Base-by-base conservation (phyloP, 495 filamentous ascomycete species). In the Aspergillus haitiensis region DNA sequence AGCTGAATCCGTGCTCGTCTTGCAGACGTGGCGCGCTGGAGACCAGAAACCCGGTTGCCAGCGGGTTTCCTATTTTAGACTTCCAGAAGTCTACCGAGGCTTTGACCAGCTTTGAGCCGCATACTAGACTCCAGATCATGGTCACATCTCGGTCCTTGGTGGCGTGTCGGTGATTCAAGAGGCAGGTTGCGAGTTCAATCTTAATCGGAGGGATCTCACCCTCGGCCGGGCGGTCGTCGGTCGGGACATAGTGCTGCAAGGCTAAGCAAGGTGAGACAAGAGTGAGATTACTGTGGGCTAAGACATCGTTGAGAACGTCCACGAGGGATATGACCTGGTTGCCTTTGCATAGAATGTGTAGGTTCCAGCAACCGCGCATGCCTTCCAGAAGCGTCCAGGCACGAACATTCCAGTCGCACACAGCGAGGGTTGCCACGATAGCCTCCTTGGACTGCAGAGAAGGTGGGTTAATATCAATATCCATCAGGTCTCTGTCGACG, bases 391-490 rank as follows among this genome's bases (percentile, higher is more conserved):
- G 42, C 11, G 54, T 56, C 54, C 54, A 56, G 2, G 42, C 54
- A 33, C 54, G 54, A 16, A 56, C 42, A 33, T 56, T 56, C 54
- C 54, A 56, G 42, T 56, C 54, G 7, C 42, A 56, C 1, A 56
- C 42, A 6, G 46, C 42, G 12, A 56, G 42, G 6, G 42, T 34
- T 46, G 54, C 54, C 0, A 56, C 27, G n/a, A 56, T 48, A n/a
- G 54, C 11, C 18, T 56, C 54, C 32, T 56, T 15, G 0, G 42
- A 11, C 7, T 34, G 10, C 2, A 56, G 54, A 11, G 54, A 47
- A 6, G 15, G 13, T 15, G 54, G 42, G 8, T 36, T 3, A 31
- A 56, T 56, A 16, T 35, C 42, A 12, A 56, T 48, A 6, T 34
- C 27, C 54, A 56, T 56, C 7, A 56, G 32, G 42, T 56, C 54